These are phyloP conservation scores for Lepidium campestre DNA, from an alignment of 441 rosid species.

Conservation along the genomic window DNA sequence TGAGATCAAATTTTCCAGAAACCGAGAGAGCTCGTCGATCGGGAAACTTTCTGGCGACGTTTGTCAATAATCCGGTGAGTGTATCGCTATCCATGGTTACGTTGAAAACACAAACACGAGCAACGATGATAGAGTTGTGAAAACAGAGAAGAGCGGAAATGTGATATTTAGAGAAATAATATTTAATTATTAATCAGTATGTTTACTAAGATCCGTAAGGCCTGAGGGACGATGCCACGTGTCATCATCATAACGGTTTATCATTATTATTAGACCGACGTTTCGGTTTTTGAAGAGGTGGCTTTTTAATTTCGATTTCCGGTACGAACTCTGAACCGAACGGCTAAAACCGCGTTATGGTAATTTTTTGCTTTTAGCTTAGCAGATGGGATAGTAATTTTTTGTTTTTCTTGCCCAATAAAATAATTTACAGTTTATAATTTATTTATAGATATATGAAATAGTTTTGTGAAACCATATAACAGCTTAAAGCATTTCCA, in stretches of 20 bases:
- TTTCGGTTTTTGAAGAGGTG: constrained; percentile 18
- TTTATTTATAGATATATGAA: not conserved
- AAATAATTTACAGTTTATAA: not conserved
- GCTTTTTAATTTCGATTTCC: not conserved
- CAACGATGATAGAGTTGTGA: not conserved
- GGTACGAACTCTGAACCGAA: not conserved
- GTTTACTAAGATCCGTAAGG: too few species aligned
- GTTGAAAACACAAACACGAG: not conserved
- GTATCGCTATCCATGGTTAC: constrained; percentile 47
- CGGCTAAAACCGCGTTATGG: not conserved
- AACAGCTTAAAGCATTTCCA: too few species aligned
- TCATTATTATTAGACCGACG: constrained; percentile 1
- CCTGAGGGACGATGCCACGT: not conserved
- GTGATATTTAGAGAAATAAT: constrained; percentile 7
- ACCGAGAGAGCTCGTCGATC: constrained; percentile 48
- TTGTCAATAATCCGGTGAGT: constrained; percentile 47
- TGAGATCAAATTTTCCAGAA: constrained; percentile 57
- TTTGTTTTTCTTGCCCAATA: not conserved
- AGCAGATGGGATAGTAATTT: not conserved
- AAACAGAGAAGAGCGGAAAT: not conserved
- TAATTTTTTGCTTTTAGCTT: too few species aligned
- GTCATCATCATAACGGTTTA: not conserved
- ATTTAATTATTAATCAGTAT: too few species aligned
- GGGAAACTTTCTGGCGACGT: constrained; percentile 46
- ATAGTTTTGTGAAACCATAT: not conserved